Base-by-base conservation (phyloP, 2,329 filamentous ascomycete genomes). In the Aspergillus pseudoglaucus region DNA sequence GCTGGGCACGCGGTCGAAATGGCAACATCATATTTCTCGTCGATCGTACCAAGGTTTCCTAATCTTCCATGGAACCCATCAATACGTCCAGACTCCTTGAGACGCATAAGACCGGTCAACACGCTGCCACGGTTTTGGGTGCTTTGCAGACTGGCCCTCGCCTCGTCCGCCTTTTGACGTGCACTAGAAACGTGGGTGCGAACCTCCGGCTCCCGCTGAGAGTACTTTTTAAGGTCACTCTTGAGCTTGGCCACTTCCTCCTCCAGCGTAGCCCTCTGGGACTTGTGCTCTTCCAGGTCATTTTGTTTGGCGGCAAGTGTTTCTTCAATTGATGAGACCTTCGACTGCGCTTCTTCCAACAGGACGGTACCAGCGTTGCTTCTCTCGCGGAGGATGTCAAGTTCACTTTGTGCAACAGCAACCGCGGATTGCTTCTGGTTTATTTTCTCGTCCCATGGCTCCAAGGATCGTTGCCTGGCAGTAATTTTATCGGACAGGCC, bases 391-490 rank as follows among this genome's bases (percentile, higher is more conserved):
- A 98, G 78, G 48, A 98, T 97, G 50, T 90, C 85, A 57, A 97
- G 81, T 67, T 98, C 91, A 67, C 90, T 95, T 65, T 95, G 88
- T 1, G 93, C 90, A 9, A 98, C 90, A 3, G 91, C 91, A 56
- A 96, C 94, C 3, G 87, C 83, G 0, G 90, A 96, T 62, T 93
- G 87, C 67, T 95, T 97, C 64, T 95, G 86, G 67, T 93, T 96
- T 72, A 98, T 91, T 71, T 93, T 97, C 56, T 90, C 90, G 58
- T 86, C 90, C 93, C 93, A 98, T 0, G 93, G 93, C 69, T 97
- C 91, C 9, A 98, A 76, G 1, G 88, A 85, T 70, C 94, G 96
- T 63, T 98, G 93, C 71, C 95, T 96, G 4, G 78, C 79, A 0
- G 90, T 84, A 57, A 98, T 97, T 62, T 96, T 80, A 58, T 98